Percentiles rank a stretch among this genome's conserved stretches.
phyloP scores from a whole-genome alignment of 2,329 filamentous ascomycete genomes.

The Nothophaeocryptopus gaeumannii region DNA sequence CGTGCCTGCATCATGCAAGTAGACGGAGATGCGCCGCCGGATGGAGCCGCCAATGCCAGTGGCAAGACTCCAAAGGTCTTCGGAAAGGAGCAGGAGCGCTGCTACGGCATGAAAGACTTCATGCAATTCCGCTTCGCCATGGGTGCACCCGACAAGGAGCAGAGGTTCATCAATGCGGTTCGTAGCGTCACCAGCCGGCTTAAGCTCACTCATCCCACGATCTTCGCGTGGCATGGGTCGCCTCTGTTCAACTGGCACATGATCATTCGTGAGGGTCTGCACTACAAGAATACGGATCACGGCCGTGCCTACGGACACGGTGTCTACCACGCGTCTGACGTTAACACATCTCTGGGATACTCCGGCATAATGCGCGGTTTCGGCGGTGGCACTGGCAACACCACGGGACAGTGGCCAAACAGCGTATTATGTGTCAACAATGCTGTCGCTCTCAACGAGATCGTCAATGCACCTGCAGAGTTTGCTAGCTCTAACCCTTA shows the following conservation, averaged over 20 bases:
- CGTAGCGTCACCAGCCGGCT: slow-evolving; percentile 43
- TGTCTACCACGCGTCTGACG: slow-evolving; percentile 70
- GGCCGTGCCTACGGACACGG: slow-evolving; percentile 75
- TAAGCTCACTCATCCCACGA: slow-evolving; percentile 57
- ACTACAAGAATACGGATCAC: slow-evolving; percentile 62
- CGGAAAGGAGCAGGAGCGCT: slow-evolving; percentile 38
- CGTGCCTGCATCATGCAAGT: slow-evolving; percentile 81
- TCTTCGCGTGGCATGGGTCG: slow-evolving; percentile 89
- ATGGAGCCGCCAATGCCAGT: slow-evolving; percentile 12
- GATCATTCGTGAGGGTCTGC: slow-evolving; percentile 77
- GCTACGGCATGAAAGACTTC: slow-evolving; percentile 64
- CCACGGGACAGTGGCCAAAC: slow-evolving; percentile 56
- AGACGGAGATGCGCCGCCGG: slow-evolving; percentile 38
- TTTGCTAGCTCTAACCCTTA: slow-evolving; percentile 59
- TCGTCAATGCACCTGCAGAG: slow-evolving; percentile 68
- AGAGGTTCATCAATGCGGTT: slow-evolving; percentile 66
- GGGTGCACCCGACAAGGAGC: slow-evolving; percentile 83
- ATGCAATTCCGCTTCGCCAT: slow-evolving; percentile 85
- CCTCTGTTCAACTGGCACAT: slow-evolving; percentile 78
- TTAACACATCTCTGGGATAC: slow-evolving; percentile 58
- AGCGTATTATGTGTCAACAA: slow-evolving; percentile 60
- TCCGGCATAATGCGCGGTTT: slow-evolving; percentile 19
- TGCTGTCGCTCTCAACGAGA: slow-evolving; percentile 74
- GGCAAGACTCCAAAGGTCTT: slow-evolving; percentile 17
- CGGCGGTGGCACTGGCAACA: background rate